phyloP scores from a whole-genome alignment of 2,329 filamentous ascomycete genomes.

The Epichloe bromicola region DNA sequence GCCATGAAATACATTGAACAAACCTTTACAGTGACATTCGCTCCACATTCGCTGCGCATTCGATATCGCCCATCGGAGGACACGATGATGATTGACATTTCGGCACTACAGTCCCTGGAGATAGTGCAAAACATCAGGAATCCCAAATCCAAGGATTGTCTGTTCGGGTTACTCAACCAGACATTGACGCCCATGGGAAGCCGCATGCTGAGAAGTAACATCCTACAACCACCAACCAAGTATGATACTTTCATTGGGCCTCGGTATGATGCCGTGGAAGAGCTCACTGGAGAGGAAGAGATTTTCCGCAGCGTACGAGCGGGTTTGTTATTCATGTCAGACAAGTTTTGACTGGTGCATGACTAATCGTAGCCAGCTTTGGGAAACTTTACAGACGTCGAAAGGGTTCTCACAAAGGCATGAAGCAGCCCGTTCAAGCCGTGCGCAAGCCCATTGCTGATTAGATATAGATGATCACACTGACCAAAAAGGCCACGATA shows the following conservation, averaged over 20 bases:
- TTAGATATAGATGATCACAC: constrained; percentile 53
- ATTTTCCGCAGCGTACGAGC: constrained; percentile 69
- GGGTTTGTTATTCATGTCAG: constrained; percentile 29
- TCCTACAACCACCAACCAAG: constrained; percentile 75
- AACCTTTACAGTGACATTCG: constrained; percentile 47
- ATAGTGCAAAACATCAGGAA: constrained; percentile 78
- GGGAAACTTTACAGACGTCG: constrained; percentile 63
- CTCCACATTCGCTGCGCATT: constrained; percentile 41
- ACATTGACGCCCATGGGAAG: constrained; percentile 82
- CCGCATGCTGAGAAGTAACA: constrained; percentile 69
- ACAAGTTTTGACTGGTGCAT: neutral
- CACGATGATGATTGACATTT: constrained; percentile 90
- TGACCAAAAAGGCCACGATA: constrained; percentile 53
- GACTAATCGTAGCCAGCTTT: constrained; percentile 36
- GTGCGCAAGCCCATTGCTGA: neutral
- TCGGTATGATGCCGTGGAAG: constrained; percentile 72
- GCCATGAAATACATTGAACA: constrained; percentile 70
- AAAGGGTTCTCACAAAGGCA: constrained; percentile 66
- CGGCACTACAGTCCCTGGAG: constrained; percentile 77
- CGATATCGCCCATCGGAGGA: constrained; percentile 80
- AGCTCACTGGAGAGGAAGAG: constrained; percentile 69
- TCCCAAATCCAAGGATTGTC: constrained; percentile 63
- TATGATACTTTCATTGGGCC: constrained; percentile 50
- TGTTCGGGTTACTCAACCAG: constrained; percentile 77
- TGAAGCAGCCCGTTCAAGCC: neutral